Conservation (phyloP, 1,284 basidiomycete species). For the Kalmanozyma brasiliensis region DNA sequence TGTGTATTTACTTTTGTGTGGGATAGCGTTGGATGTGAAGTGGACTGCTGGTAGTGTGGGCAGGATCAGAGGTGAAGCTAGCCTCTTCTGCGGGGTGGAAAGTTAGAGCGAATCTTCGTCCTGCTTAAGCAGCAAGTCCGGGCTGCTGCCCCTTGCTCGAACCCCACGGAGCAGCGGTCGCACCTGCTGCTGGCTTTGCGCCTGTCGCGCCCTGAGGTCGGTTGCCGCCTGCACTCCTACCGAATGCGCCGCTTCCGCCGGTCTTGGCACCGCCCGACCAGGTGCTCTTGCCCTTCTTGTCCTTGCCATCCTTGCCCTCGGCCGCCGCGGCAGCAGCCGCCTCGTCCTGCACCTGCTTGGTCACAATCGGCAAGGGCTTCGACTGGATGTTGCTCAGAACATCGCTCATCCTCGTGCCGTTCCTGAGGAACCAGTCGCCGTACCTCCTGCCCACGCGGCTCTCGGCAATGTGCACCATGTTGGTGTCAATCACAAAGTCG, state of each 20-base stretch:
- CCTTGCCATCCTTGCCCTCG: conserved; percentile 3
- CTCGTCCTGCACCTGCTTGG: conserved; percentile 34
- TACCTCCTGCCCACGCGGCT: conserved; percentile 90
- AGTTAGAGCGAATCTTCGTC: no score
- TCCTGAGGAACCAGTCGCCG: conserved; percentile 94
- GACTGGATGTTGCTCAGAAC: conserved; percentile 52
- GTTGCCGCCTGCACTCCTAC: neutral
- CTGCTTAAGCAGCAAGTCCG: no score
- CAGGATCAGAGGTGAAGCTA: no score
- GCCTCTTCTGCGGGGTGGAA: no score
- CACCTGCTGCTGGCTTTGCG: neutral
- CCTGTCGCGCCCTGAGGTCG: neutral
- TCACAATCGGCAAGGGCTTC: conserved; percentile 57
- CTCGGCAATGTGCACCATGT: conserved; percentile 95
- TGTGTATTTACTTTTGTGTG: conserved; percentile 8
- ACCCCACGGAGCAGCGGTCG: conserved; percentile 17
- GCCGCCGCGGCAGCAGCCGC: conserved; percentile 14
- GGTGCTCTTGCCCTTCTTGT: conserved; percentile 11
- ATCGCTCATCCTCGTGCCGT: conserved; percentile 62
- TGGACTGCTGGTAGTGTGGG: no score
- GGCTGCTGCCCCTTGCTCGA: neutral
- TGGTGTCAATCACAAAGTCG: conserved; percentile 93
- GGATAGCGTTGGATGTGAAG: no score
- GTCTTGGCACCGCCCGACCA: conserved; percentile 12
- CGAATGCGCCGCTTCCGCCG: neutral